Evolutionary conservation across 441 rosid species (phyloP).

Genomic region (Adansonia rubrostipa): DNA sequence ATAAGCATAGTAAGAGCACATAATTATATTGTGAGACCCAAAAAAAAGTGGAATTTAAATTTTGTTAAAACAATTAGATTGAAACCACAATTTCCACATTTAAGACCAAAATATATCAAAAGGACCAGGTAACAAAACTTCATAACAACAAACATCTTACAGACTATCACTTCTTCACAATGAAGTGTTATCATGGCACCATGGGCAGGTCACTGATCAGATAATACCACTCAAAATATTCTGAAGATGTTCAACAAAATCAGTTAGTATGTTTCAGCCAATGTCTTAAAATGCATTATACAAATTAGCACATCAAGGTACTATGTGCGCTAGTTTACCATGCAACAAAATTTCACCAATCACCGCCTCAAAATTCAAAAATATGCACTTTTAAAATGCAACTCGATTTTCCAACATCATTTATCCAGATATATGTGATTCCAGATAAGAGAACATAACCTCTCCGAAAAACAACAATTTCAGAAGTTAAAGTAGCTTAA

Average conservation of each 20-base stretch:
- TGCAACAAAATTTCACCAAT: slow-evolving; percentile 10
- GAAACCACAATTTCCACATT: slow-evolving; percentile 2
- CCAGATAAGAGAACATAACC: background rate
- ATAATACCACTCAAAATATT: slow-evolving; percentile 7
- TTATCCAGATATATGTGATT: background rate
- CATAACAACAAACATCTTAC: background rate
- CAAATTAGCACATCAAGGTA: background rate
- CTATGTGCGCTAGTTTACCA: background rate
- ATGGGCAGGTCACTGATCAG: background rate
- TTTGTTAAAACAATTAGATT: background rate
- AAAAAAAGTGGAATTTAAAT: background rate
- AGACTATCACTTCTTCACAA: background rate
- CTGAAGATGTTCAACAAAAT: background rate
- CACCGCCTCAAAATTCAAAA: background rate
- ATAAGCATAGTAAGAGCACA: slow-evolving; percentile 26
- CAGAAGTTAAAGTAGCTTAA: slow-evolving; percentile 5
- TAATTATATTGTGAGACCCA: background rate
- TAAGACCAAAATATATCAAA: slow-evolving; percentile 10
- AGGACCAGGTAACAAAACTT: background rate
- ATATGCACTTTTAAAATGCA: background rate
- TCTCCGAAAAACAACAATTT: slow-evolving; percentile 15
- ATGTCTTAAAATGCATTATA: slow-evolving; percentile 7
- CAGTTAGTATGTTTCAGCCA: background rate
- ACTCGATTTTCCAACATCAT: background rate
- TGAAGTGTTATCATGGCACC: background rate